phyloP scores from a whole-genome alignment of 2,329 filamentous ascomycete genomes.

The Fusarium sp. region DNA sequence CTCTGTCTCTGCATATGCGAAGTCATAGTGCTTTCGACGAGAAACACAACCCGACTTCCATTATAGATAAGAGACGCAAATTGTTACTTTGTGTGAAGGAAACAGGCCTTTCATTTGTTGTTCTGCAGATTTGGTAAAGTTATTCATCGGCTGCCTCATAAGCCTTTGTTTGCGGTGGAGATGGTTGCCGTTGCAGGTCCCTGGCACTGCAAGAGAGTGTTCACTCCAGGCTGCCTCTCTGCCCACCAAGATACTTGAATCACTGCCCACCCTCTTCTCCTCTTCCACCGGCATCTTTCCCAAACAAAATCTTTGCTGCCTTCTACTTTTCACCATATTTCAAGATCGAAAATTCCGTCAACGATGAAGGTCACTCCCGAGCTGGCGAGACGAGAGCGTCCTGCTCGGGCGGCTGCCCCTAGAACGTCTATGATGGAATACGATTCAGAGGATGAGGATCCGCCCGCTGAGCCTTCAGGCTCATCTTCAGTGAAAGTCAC shows the following conservation, averaged over 20 bases:
- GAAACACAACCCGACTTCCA: not conserved
- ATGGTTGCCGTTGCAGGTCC: not conserved
- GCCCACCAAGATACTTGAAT: not conserved
- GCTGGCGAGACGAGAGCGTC: slow-evolving; percentile 13
- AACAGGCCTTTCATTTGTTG: not conserved
- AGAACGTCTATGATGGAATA: slow-evolving; percentile 1
- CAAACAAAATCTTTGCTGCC: not conserved
- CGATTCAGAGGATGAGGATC: slow-evolving; percentile 7
- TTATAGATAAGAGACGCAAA: not conserved
- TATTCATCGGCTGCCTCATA: too few relatives aligned
- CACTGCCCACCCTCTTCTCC: not conserved
- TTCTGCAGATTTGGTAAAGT: too few relatives aligned
- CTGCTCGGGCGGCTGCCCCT: slow-evolving; percentile 17
- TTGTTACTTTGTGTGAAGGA: not conserved
- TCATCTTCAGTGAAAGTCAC: not conserved
- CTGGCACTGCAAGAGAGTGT: slow-evolving; percentile 6
- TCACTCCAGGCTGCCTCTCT: not conserved
- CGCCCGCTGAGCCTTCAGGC: not conserved
- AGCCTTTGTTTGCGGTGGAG: not conserved
- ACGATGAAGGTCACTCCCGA: not conserved
- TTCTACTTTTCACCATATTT: not conserved
- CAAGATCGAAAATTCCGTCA: not conserved
- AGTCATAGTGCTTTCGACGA: not conserved
- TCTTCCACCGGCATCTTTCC: not conserved
- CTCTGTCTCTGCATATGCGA: not conserved